These are phyloP conservation scores for Dactylonectria macrodidyma DNA, from an alignment of 2,329 filamentous ascomycete species.

Conservation along the genomic window DNA sequence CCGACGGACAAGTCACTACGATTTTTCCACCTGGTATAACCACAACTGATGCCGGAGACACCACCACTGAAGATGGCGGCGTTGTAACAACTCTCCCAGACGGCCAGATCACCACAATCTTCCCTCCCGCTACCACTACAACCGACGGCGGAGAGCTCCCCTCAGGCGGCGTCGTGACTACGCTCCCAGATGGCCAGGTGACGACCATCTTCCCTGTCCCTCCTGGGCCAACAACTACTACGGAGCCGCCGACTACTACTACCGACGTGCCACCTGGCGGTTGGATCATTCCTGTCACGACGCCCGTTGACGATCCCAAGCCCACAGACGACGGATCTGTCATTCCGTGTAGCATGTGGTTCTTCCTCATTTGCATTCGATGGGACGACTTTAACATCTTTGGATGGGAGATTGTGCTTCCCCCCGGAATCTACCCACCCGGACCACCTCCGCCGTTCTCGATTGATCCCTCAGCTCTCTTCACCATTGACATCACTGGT, in stretches of 20 bases:
- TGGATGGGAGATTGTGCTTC: not conserved
- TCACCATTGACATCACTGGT: constrained; percentile 4
- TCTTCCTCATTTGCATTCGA: not conserved
- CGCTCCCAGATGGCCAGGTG: not conserved
- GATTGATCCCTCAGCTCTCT: not conserved
- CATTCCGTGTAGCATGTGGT: not conserved
- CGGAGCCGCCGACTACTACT: not conserved
- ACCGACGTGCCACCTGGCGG: not conserved
- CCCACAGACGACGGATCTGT: not conserved
- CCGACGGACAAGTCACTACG: not conserved
- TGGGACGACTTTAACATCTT: constrained; percentile 9
- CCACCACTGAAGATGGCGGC: not conserved
- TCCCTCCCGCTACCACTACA: not conserved
- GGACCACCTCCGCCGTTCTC: constrained; percentile 6
- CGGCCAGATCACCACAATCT: not conserved
- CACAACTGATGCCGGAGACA: not conserved
- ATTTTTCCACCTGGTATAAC: not conserved
- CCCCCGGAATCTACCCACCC: not conserved
- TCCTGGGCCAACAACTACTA: not conserved
- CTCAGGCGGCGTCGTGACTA: not conserved
- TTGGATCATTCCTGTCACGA: constrained; percentile 2
- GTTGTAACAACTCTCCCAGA: not conserved
- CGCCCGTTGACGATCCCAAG: not conserved
- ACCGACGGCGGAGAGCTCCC: not conserved
- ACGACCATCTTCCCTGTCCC: not conserved